phyloP scores from a whole-genome alignment of 2,329 filamentous ascomycete genomes.

The Tolypocladium ovalisporum region DNA sequence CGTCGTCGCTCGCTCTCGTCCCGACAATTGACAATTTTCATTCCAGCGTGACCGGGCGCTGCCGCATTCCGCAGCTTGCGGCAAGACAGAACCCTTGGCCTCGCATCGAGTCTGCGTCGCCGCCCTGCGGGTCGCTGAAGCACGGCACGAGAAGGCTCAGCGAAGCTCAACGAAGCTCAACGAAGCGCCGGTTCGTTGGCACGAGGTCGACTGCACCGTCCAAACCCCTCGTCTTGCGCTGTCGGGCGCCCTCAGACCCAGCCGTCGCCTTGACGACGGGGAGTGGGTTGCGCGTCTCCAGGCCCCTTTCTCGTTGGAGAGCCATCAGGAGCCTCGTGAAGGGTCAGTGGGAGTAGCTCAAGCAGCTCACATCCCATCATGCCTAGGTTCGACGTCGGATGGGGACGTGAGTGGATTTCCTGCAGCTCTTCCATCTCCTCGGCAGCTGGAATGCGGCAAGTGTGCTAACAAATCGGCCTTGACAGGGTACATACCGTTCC shows the following conservation, averaged over 20 bases:
- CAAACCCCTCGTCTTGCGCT: neutral
- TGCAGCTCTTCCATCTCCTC: neutral
- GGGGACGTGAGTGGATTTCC: constrained; percentile 31
- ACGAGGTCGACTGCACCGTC: neutral
- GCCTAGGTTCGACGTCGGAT: constrained; percentile 33
- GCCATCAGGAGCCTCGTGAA: neutral
- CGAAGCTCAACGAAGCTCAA: neutral
- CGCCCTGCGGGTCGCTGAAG: too few species aligned
- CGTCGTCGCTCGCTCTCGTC: neutral
- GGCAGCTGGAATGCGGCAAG: neutral
- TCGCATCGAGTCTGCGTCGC: too few species aligned
- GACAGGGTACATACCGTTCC: constrained; percentile 54
- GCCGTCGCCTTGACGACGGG: neutral
- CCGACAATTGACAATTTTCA: neutral
- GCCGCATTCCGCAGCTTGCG: neutral
- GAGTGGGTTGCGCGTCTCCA: neutral
- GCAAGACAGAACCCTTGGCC: too few species aligned
- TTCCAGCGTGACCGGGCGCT: neutral
- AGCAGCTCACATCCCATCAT: constrained; percentile 15
- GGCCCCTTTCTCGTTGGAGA: neutral
- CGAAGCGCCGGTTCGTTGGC: neutral
- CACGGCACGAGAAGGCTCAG: neutral
- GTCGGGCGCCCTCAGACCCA: neutral
- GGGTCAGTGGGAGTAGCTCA: constrained; percentile 12
- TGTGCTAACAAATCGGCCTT: neutral